Evolutionary conservation across 2,329 filamentous ascomycete genomes (phyloP).

Genomic region (Coniochaeta sp.): DNA sequence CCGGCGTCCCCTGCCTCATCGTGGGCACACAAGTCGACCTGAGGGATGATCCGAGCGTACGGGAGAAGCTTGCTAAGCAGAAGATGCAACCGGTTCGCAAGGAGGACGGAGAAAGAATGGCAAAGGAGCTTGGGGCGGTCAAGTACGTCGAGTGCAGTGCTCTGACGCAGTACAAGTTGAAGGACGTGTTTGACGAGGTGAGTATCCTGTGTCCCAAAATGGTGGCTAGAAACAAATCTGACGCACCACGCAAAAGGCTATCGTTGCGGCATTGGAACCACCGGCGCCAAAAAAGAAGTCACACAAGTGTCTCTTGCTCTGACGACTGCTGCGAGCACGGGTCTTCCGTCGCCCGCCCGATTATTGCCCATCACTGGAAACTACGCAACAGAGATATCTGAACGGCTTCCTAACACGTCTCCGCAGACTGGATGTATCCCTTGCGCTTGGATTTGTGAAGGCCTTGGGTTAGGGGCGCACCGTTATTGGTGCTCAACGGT

Average conservation of each 20-base stretch:
- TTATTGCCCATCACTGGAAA: neutral
- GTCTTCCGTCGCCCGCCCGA: slow-evolving; percentile 6
- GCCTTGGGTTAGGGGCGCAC: neutral
- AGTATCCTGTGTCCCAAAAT: slow-evolving; percentile 15
- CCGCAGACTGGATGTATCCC: neutral
- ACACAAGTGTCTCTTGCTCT: slow-evolving; percentile 65
- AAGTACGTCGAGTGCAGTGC: slow-evolving; percentile 99
- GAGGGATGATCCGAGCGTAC: slow-evolving; percentile 77
- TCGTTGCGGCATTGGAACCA: slow-evolving; percentile 90
- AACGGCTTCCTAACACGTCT: slow-evolving; percentile 4
- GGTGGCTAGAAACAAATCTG: slow-evolving; percentile 6
- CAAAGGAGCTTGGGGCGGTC: slow-evolving; percentile 92
- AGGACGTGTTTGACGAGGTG: slow-evolving; percentile 99
- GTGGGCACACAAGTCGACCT: slow-evolving; percentile 97
- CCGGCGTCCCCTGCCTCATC: slow-evolving; percentile 93
- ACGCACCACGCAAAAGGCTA: slow-evolving; percentile 49
- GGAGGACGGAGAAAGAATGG: slow-evolving; percentile 93
- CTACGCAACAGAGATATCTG: slow-evolving; percentile 6
- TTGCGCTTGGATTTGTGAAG: neutral
- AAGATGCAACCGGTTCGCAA: slow-evolving; percentile 91
- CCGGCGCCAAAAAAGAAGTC: slow-evolving; percentile 72
- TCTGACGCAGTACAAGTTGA: slow-evolving; percentile 94
- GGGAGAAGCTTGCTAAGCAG: slow-evolving; percentile 89
- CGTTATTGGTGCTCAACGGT: neutral
- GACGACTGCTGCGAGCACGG: slow-evolving; percentile 20